phyloP scores from a whole-genome alignment of 2,329 filamentous ascomycete genomes.

The Ascomycota sp. region DNA sequence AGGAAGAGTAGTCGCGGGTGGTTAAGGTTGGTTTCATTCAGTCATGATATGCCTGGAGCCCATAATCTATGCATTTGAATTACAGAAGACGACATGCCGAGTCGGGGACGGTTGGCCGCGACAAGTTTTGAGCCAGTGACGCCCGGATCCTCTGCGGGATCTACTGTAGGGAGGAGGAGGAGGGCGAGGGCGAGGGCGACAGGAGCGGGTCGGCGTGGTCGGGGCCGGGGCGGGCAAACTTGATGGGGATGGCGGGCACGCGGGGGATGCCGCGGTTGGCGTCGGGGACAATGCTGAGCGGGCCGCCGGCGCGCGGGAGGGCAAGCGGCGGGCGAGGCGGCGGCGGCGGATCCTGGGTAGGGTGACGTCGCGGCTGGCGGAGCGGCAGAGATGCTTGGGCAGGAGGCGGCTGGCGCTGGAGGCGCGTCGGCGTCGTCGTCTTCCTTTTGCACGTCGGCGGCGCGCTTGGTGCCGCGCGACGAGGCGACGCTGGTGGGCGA shows the following conservation, averaged over 20 bases:
- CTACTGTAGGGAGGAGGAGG: too few relatives aligned
- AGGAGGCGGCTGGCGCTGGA: slow-evolving; percentile 5
- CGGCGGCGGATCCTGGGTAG: slow-evolving; percentile 12
- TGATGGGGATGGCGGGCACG: slow-evolving; percentile 22
- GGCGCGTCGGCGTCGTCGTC: slow-evolving; percentile 4
- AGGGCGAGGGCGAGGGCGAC: too few relatives aligned
- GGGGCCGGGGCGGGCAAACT: slow-evolving; percentile 14
- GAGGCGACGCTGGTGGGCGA: slow-evolving; percentile 14
- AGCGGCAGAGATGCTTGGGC: slow-evolving; percentile 29
- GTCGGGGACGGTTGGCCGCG: too few relatives aligned
- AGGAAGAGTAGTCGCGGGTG: too few relatives aligned
- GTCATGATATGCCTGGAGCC: too few relatives aligned
- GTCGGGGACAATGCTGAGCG: slow-evolving; percentile 22
- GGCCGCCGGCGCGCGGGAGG: slow-evolving; percentile 5
- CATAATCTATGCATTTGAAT: too few relatives aligned
- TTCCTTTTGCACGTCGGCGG: slow-evolving; percentile 11
- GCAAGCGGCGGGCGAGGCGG: too few relatives aligned
- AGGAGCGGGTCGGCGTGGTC: too few relatives aligned
- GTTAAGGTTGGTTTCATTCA: too few relatives aligned
- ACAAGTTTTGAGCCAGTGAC: too few relatives aligned
- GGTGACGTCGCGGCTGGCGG: slow-evolving; percentile 22
- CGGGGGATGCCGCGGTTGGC: slow-evolving; percentile 24
- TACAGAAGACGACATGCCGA: too few relatives aligned
- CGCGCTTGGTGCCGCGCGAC: slow-evolving; percentile 30
- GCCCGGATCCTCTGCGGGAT: too few relatives aligned